A percentile compares a stretch with the other conserved stretches of the same genome.
Conservation (phyloP, 2,329 filamentous ascomycete species). For the Cadophora luteo-olivacea region DNA sequence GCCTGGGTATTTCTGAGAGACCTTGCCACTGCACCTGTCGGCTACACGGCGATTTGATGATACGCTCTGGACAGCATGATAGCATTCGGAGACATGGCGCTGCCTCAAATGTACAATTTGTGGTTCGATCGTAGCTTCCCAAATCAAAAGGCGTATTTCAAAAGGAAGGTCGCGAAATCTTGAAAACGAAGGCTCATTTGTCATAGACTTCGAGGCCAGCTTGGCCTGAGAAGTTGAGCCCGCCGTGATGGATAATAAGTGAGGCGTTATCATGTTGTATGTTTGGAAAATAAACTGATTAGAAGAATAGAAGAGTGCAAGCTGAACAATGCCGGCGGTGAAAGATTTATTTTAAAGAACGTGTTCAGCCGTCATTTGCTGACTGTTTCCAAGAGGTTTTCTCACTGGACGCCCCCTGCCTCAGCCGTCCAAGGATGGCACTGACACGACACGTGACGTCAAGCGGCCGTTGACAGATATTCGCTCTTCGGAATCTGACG, state of each 20-base stretch:
- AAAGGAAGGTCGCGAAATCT: conserved; percentile 15
- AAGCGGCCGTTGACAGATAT: neutral
- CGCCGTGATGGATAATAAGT: neutral
- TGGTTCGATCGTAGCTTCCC: conserved; percentile 6
- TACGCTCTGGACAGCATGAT: conserved; percentile 14
- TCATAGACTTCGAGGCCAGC: neutral
- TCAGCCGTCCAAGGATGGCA: neutral
- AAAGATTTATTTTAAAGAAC: neutral
- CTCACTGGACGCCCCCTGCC: conserved; percentile 15
- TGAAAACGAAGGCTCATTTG: neutral
- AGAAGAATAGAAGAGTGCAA: neutral
- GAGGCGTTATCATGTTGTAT: conserved; percentile 4
- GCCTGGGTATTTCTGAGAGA: neutral
- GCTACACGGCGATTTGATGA: conserved; percentile 6
- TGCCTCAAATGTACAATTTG: conserved; percentile 14
- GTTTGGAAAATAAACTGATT: neutral
- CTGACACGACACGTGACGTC: neutral
- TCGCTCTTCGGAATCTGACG: neutral
- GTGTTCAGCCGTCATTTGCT: conserved; percentile 15
- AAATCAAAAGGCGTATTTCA: conserved; percentile 13
- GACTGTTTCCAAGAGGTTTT: neutral
- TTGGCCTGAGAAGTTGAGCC: neutral
- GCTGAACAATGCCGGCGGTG: neutral
- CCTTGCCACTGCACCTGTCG: neutral
- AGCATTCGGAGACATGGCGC: conserved; percentile 11